Conservation (phyloP, 78 protist genomes). For the Acrasis kona region DNA sequence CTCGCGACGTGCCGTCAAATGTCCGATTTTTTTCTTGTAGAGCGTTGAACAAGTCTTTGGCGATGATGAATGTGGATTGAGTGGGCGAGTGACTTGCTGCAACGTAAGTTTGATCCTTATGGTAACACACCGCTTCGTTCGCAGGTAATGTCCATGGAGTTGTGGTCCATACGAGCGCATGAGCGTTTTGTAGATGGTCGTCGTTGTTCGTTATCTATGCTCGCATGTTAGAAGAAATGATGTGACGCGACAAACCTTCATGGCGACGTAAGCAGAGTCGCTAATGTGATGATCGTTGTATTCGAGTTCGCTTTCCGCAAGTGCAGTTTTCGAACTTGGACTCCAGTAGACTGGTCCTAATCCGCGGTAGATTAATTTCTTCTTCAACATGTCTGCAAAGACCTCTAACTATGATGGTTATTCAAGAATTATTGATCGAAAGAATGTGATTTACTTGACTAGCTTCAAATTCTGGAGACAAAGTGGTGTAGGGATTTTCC, state of each 20-base stretch:
- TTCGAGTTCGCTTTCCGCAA: slow-evolving; percentile 93
- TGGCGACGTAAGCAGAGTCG: slow-evolving; percentile 50
- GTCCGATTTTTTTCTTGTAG: neutral
- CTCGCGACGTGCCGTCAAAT: too few species aligned
- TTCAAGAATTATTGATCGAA: too few species aligned
- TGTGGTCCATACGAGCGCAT: slow-evolving; percentile 84
- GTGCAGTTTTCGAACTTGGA: slow-evolving; percentile 76
- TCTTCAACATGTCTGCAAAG: too few species aligned
- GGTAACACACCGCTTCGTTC: slow-evolving; percentile 63
- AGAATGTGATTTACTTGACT: slow-evolving; percentile 54
- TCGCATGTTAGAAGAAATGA: too few species aligned
- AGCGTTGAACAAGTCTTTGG: slow-evolving; percentile 21
- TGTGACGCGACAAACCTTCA: too few species aligned
- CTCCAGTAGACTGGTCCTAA: slow-evolving; percentile 87
- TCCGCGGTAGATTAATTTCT: slow-evolving; percentile 63
- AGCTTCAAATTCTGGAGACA: slow-evolving; percentile 66
- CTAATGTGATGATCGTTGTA: slow-evolving; percentile 65
- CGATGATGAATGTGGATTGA: too few species aligned
- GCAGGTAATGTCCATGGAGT: slow-evolving; percentile 95
- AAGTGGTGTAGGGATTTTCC: slow-evolving; percentile 61
- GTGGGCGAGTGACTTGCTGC: too few species aligned
- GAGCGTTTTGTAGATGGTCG: slow-evolving; percentile 1
- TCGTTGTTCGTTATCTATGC: neutral
- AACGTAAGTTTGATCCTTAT: too few species aligned
- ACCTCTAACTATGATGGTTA: neutral